Conservation (phyloP, 148 eudicot genomes). For the Linanthus parryae region DNA sequence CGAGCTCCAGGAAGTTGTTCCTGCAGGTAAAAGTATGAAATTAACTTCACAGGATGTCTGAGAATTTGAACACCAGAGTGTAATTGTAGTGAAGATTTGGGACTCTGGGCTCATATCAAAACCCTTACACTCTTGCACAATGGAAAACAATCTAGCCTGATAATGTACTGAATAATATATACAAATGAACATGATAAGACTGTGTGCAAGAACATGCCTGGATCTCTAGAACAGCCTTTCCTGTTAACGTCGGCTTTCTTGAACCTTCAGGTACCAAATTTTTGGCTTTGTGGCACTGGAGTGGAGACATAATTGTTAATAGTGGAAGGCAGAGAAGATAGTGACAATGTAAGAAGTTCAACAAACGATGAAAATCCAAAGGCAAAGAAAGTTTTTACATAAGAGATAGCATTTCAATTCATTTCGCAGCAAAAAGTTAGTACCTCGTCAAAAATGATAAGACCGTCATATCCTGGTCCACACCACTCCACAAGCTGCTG, state of each 20-base stretch:
- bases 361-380: background rate
- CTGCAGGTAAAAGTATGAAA: slow-evolving; percentile 34
- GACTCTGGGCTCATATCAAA: no score
- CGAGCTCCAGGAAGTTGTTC: slow-evolving; percentile 90
- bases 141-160: no score
- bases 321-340: background rate
- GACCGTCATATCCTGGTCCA: slow-evolving; percentile 72
- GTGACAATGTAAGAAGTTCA: background rate
- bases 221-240: slow-evolving; percentile 91
- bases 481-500: slow-evolving; percentile 92
- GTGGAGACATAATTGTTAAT: slow-evolving; percentile 12
- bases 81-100: no score
- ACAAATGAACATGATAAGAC: background rate
- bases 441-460: slow-evolving; percentile 92
- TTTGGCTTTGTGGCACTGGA: slow-evolving; percentile 92
- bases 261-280: slow-evolving; percentile 96
- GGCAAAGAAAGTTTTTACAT: background rate
- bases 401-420: background rate
- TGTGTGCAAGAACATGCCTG: slow-evolving; percentile 47
- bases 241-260: slow-evolving; percentile 79
- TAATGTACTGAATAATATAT: background rate
- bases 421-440: slow-evolving; percentile 1
- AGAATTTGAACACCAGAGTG: no score
- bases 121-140: no score
- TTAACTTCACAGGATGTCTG: slow-evolving; percentile 9